Base-by-base conservation (phyloP, 495 filamentous ascomycete species). In the Xylaria telfairii region DNA sequence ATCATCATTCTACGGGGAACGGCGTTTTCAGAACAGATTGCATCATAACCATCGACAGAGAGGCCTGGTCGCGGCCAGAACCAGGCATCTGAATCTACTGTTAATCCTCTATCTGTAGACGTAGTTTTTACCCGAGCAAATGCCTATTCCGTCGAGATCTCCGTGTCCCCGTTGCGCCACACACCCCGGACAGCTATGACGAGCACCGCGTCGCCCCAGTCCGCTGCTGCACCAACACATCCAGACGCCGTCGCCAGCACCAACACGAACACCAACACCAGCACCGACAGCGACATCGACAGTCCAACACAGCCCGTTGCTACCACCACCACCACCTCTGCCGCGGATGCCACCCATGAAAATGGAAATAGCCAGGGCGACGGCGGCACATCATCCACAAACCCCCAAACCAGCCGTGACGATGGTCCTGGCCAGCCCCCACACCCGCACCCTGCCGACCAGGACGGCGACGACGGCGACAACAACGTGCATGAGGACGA, bases 141-240 rank as follows among this genome's bases (percentile, higher is more conserved):
- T 87, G 85, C 83, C 78, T 84, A 80, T 86, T 87, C 89, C 87
- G 85, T 86, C 83, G 87, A 88, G 88, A 87, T 89, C 84, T 83
- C 86, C 89, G 91, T 78, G 79, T 75, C 77, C 74, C 72, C 71
- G 70, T 72, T 76, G 70, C 77, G 77, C 73, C 72, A 60, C 71
- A 74, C 78, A 76, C 78, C 81, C 74, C 76, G 75, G 76, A 81
- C 79, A 78, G 80, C 81, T 83, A 85, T 84, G 83, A 83, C 83
- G 75, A 80, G 79, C 80, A 82, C 72, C 83, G 83, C 84, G 83
- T 83, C 82, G 78, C 80, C 82, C 79, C 78, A 78, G 77, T 75
- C 76, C 75, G 67, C 67, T 60, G 76, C 65, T 63, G 76, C 75
- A 69, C 81, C 81, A 79, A 76, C 78, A 80, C 81, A 80, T 9